These are phyloP conservation scores for Uncinocarpus reesii DNA, from an alignment of 2,329 filamentous ascomycete species.

Conservation along the genomic window DNA sequence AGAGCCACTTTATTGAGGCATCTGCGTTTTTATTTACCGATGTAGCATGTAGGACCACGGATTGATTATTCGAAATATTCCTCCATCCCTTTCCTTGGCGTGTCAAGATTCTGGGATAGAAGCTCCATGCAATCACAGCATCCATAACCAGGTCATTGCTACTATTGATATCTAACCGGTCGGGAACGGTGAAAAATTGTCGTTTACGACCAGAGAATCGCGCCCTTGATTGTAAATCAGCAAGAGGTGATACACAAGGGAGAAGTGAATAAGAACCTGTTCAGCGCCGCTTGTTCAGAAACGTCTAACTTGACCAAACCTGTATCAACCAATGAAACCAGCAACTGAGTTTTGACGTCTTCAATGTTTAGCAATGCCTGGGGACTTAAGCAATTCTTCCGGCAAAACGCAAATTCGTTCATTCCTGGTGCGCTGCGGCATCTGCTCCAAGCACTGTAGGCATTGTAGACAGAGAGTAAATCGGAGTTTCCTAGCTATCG, in stretches of 20 bases:
- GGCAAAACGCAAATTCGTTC: slow-evolving; percentile 82
- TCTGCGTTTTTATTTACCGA: slow-evolving; percentile 67
- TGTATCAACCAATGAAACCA: slow-evolving; percentile 74
- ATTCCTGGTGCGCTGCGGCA: slow-evolving; percentile 60
- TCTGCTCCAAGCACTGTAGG: slow-evolving; percentile 79
- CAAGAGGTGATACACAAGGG: slow-evolving; percentile 5
- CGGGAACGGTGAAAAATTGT: slow-evolving; percentile 74
- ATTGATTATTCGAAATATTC: slow-evolving; percentile 87
- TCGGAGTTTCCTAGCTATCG: slow-evolving; percentile 64
- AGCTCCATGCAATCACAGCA: slow-evolving; percentile 82
- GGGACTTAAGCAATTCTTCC: slow-evolving; percentile 85
- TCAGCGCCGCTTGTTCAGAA: slow-evolving; percentile 60
- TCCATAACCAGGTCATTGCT: slow-evolving; percentile 68
- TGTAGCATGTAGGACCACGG: slow-evolving; percentile 73
- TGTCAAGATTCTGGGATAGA: slow-evolving; percentile 85
- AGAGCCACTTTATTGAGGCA: slow-evolving; percentile 61
- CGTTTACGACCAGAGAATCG: slow-evolving; percentile 58
- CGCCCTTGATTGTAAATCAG: slow-evolving; percentile 25
- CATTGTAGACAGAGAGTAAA: slow-evolving; percentile 84
- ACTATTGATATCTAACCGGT: slow-evolving; percentile 63
- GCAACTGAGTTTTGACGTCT: slow-evolving; percentile 83
- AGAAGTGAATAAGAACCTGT: slow-evolving; percentile 38
- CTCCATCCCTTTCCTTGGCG: slow-evolving; percentile 78
- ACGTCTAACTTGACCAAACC: slow-evolving; percentile 67
- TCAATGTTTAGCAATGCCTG: slow-evolving; percentile 87